Evolutionary conservation across 2,329 filamentous ascomycete genomes (phyloP).

Genomic region (Alternaria sp.): DNA sequence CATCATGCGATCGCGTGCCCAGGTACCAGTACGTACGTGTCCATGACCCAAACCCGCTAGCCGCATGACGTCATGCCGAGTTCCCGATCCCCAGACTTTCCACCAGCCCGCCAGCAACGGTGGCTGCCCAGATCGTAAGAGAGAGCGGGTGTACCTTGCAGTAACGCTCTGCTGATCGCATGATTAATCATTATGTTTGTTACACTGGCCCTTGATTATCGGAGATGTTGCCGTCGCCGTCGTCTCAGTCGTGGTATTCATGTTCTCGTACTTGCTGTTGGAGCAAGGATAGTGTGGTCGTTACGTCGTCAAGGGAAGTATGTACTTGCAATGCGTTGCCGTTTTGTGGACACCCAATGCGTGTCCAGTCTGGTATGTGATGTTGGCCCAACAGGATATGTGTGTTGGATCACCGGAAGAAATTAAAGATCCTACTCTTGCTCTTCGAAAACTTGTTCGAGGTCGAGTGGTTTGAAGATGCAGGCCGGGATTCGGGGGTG

Average conservation of each 20-base stretch:
- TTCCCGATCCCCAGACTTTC: neutral
- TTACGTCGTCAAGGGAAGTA: constrained; percentile 19
- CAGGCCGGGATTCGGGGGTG: constrained; percentile 12
- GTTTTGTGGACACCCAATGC: neutral
- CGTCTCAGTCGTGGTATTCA: constrained; percentile 8
- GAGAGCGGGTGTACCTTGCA: constrained; percentile 47
- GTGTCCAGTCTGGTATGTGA: neutral
- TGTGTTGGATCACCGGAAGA: constrained; percentile 30
- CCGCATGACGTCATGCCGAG: constrained; percentile 34
- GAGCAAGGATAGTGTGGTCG: constrained; percentile 24
- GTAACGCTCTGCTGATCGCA: constrained; percentile 29
- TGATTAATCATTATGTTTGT: constrained; percentile 12
- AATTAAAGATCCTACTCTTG: constrained; percentile 47
- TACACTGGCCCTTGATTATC: neutral
- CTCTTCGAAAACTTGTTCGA: constrained; percentile 42
- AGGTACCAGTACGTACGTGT: neutral
- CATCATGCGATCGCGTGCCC: constrained; percentile 25
- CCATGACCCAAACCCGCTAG: constrained; percentile 9
- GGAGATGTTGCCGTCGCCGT: neutral
- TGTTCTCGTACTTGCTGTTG: constrained; percentile 15
- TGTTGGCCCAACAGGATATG: neutral
- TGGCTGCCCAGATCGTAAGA: neutral
- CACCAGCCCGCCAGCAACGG: no score
- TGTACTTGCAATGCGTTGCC: neutral
- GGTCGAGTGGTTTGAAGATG: constrained; percentile 12